Percentiles rank a stretch among this genome's conserved stretches.
Evolutionary conservation across 257 asterid species (phyloP).

Genomic region (Penstemon davidsonii): DNA sequence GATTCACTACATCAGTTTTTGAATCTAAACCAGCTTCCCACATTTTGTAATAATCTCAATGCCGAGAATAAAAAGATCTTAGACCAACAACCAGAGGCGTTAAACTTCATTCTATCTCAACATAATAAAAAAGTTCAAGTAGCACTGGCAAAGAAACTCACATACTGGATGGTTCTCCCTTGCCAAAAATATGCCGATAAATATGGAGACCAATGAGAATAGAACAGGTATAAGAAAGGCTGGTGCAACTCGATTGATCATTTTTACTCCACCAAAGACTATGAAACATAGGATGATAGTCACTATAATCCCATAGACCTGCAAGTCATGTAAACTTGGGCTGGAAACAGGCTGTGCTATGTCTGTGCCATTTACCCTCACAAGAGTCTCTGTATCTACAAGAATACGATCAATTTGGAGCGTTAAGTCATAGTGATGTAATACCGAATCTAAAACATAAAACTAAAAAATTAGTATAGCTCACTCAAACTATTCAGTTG

Average conservation of each 20-base stretch:
- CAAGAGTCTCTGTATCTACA: conserved; percentile 61
- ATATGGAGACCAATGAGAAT: conserved; percentile 84
- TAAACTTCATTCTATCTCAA: conserved; percentile 4
- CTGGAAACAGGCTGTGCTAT: conserved; percentile 78
- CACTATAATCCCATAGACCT: conserved; percentile 89
- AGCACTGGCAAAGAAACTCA: conserved; percentile 32
- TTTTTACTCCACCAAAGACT: conserved; percentile 97
- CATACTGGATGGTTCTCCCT: conserved; percentile 75
- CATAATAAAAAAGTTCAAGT: conserved; percentile 7
- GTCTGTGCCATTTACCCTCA: conserved; percentile 78
- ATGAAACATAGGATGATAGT: conserved; percentile 91
- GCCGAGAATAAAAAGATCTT: background rate
- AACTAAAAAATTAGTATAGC: background rate
- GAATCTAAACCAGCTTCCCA: conserved; percentile 8
- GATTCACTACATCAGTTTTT: background rate
- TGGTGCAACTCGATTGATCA: conserved; percentile 97
- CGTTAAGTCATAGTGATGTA: conserved; percentile 18
- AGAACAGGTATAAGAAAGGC: conserved; percentile 91
- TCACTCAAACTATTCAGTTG: conserved; percentile 11
- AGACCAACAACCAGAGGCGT: conserved; percentile 4
- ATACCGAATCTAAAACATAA: conserved; percentile 5
- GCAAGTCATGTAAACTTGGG: conserved; percentile 96
- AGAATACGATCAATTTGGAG: conserved; percentile 35
- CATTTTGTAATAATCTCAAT: background rate
- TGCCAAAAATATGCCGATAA: conserved; percentile 78